Conservation (phyloP, 345 rosid species). For the Gossypium longicalyx region DNA sequence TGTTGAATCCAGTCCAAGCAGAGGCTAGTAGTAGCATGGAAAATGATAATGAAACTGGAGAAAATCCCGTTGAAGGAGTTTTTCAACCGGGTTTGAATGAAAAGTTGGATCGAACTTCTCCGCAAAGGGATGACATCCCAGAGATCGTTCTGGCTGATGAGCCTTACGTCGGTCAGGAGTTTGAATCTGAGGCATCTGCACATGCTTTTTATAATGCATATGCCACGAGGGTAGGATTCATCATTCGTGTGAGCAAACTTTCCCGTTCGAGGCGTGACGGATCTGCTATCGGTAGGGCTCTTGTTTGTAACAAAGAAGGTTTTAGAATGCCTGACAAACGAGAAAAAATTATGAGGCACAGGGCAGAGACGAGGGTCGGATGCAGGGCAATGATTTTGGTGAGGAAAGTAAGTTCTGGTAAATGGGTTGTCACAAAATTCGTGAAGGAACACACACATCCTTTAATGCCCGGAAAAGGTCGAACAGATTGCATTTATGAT, state of each 20-base stretch:
- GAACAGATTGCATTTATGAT: constrained; percentile 85
- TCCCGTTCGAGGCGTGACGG: constrained; percentile 94
- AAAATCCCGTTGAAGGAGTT: constrained; percentile 40
- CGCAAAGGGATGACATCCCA: constrained; percentile 28
- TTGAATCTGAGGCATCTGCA: constrained; percentile 90
- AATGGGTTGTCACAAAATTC: constrained; percentile 88
- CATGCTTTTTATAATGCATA: constrained; percentile 88
- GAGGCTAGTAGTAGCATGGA: constrained; percentile 30
- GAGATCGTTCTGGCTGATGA: constrained; percentile 45
- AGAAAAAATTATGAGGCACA: constrained; percentile 86
- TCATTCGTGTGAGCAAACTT: constrained; percentile 96
- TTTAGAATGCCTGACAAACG: constrained; percentile 85
- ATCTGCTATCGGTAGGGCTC: constrained; percentile 87
- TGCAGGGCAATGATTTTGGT: constrained; percentile 98
- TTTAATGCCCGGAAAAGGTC: constrained; percentile 77
- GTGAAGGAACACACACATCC: constrained; percentile 88
- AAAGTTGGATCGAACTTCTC: constrained; percentile 45
- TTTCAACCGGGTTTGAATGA: constrained; percentile 34
- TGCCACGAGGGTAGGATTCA: constrained; percentile 78
- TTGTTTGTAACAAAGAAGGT: constrained; percentile 96
- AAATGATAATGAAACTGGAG: constrained; percentile 46
- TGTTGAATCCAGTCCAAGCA: constrained; percentile 39
- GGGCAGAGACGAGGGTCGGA: constrained; percentile 94
- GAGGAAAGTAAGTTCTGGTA: constrained; percentile 80
- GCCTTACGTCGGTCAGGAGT: constrained; percentile 83